Evolutionary conservation across 345 rosid species (phyloP).

Genomic region (Dipteronia dyeriana): DNA sequence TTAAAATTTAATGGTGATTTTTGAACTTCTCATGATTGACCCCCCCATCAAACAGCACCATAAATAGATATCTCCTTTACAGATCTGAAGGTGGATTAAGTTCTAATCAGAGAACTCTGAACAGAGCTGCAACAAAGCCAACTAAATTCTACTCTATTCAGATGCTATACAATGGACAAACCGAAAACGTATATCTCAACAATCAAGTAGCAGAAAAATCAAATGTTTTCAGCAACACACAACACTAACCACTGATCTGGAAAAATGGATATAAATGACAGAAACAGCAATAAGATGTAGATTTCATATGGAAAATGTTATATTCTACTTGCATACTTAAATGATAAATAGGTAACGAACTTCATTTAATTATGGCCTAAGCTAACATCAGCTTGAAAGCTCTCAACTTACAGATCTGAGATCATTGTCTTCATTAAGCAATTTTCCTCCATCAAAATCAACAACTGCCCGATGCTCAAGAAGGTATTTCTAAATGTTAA

Average conservation of each 20-base stretch:
- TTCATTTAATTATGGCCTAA: background rate
- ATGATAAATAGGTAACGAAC: background rate
- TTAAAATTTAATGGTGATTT: background rate
- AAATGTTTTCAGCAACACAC: background rate
- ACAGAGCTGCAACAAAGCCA: constrained; percentile 5
- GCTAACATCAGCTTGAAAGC: constrained; percentile 17
- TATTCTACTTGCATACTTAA: background rate
- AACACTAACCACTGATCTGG: background rate
- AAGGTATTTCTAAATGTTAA: constrained; percentile 68
- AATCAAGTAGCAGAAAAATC: background rate
- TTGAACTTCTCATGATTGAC: background rate
- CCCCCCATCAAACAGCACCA: background rate
- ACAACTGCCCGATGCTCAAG: constrained; percentile 89
- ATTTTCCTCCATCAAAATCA: constrained; percentile 78
- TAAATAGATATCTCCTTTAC: background rate
- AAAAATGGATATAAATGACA: background rate
- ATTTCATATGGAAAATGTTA: background rate
- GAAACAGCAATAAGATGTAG: background rate
- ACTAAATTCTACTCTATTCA: background rate
- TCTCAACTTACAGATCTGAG: constrained; percentile 80
- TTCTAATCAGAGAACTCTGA: background rate
- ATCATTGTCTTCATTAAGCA: constrained; percentile 93
- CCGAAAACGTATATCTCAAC: background rate
- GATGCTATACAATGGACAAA: background rate
- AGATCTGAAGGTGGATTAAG: no score